Conservation (phyloP, 2,329 filamentous ascomycete genomes). For the Tolypocladium ophioglossoides region DNA sequence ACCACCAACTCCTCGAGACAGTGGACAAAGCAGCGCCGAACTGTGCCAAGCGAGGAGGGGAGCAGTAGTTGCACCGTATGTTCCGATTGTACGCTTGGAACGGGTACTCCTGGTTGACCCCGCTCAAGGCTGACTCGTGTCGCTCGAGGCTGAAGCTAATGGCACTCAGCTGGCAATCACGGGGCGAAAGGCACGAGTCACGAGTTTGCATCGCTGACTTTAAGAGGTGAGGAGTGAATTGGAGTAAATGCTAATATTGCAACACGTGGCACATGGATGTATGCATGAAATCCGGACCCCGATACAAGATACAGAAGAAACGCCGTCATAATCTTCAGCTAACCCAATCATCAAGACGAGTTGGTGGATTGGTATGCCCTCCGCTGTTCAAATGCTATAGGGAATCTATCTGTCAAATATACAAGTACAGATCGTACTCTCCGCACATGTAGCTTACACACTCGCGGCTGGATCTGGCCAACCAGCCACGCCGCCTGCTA, state of each 20-base stretch:
- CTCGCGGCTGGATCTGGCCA: background rate
- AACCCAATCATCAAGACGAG: too few relatives aligned
- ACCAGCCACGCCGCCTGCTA: background rate
- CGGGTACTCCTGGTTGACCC: background rate
- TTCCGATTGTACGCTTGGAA: background rate
- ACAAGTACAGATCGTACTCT: too few relatives aligned
- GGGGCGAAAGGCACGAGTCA: background rate
- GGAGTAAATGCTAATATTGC: too few relatives aligned
- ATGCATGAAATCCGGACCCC: too few relatives aligned
- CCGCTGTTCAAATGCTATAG: too few relatives aligned
- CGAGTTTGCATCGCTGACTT: background rate
- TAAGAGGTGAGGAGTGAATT: background rate
- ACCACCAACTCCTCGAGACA: background rate
- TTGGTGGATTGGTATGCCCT: too few relatives aligned
- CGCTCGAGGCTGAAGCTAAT: background rate
- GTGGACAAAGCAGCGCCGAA: background rate
- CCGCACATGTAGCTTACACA: background rate
- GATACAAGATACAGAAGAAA: too few relatives aligned
- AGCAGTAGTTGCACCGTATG: background rate
- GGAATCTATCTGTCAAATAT: too few relatives aligned
- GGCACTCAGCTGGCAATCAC: background rate
- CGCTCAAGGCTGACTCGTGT: background rate
- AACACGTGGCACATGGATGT: too few relatives aligned
- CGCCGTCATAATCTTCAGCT: too few relatives aligned
- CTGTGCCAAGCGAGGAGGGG: background rate